Base-by-base conservation (phyloP, 2,329 filamentous ascomycete species). In the Fusarium sp. region DNA sequence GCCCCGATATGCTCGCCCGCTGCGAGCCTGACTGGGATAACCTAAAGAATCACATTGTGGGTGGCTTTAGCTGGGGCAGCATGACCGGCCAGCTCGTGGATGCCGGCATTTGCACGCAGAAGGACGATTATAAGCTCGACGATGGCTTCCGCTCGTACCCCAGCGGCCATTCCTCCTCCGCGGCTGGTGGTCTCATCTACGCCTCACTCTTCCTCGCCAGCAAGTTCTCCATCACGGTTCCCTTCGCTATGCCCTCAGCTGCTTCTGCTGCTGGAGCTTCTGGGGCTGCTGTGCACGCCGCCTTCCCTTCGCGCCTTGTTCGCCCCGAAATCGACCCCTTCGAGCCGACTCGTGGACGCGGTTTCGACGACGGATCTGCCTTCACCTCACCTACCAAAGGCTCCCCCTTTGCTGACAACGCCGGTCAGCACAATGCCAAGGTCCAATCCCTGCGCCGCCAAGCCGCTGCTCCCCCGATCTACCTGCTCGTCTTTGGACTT, bases 121-220 rank as follows among this genome's bases (percentile, higher is more conserved):
- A 86, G 1, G 89, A 95, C 80, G 82, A 81, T 17, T 80, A 86
- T 56, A 85, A 87, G n/a, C 86, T 95, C 58, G 85, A 94, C 61
- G 94, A 97, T 79, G 95, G 94, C 2, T 98, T 98, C 84, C 89
- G 93, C 54, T 95, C 93, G 77, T 98, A 95, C 56, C 85, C 85
- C 38, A 85, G 83, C 64, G 85, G 85, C n/a, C 85, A 86, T 78
- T 79, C 85, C 7, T 95, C 92, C 45, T 91, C 93, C 70, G 89
- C 93, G 6, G 94, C 94, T 76, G 92, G 92, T 12, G 95, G 95
- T 1, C 85, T 98, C 62, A 90, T 95, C 63, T 98, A 98, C 81
- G 89, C 98, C 17, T 93, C 93, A 2, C 90, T 98, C 60, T 98
- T 95, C 86, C 88, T 98, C 25, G 94, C 94, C 74, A 93, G 92